Percentiles rank a stretch among this genome's conserved stretches.
phyloP scores from a whole-genome alignment of 257 asterid genomes.

The Haberlea rhodopensis region DNA sequence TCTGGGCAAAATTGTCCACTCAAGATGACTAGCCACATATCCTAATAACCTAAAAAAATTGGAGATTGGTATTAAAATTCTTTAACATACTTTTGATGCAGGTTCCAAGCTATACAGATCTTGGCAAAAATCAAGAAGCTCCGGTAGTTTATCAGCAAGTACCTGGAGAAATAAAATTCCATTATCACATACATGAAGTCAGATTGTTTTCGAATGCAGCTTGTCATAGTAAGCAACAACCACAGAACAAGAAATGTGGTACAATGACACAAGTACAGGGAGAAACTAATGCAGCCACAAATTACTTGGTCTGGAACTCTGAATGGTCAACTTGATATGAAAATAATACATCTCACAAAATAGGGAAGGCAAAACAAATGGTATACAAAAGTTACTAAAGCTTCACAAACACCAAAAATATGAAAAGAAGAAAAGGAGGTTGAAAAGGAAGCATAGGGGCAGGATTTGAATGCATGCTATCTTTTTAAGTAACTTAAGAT shows the following conservation, averaged over 20 bases:
- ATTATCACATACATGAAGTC: slow-evolving; percentile 11
- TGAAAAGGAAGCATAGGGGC: no score
- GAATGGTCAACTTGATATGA: not conserved
- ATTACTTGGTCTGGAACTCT: not conserved
- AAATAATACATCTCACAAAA: not conserved
- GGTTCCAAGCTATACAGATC: slow-evolving; percentile 85
- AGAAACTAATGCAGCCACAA: not conserved
- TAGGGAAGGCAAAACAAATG: not conserved
- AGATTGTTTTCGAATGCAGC: slow-evolving; percentile 3
- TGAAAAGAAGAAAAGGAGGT: no score
- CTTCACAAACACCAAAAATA: not conserved
- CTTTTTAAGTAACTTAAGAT: no score
- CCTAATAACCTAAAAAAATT: slow-evolving; percentile 3
- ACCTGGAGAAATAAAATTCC: slow-evolving; percentile 44
- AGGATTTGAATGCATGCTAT: no score
- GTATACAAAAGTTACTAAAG: slow-evolving; percentile 8
- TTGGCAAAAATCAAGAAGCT: slow-evolving; percentile 79
- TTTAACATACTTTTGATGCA: slow-evolving; percentile 59
- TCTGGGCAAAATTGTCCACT: slow-evolving; percentile 43
- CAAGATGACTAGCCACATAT: slow-evolving; percentile 21
- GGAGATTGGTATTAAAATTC: slow-evolving; percentile 4
- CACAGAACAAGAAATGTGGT: slow-evolving; percentile 4
- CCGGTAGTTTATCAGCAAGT: slow-evolving; percentile 82
- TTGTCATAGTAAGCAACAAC: slow-evolving; percentile 15
- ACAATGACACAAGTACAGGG: not conserved